Percentiles rank a stretch among this genome's conserved stretches.
phyloP scores from a whole-genome alignment of 2,329 filamentous ascomycete genomes.

The Helicocarpus griseus region DNA sequence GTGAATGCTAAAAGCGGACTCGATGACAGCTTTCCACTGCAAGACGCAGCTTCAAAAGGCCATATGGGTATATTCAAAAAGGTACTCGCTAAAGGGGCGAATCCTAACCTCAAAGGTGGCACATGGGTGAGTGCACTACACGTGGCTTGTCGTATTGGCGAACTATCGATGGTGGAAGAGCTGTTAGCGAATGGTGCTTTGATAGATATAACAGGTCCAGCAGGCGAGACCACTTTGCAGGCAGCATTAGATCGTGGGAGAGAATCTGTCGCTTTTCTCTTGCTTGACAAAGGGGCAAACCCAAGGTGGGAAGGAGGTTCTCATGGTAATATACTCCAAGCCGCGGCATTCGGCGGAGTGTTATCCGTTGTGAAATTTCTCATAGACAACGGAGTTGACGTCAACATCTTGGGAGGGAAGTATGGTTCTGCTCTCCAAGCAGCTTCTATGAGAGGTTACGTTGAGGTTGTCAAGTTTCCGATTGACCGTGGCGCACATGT shows the following conservation, averaged over 20 bases:
- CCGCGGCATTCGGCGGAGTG: neutral
- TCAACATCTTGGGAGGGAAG: neutral
- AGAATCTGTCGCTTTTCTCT: neutral
- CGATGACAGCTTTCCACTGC: conserved; percentile 1
- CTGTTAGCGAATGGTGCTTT: neutral
- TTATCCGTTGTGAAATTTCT: neutral
- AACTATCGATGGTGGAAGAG: neutral
- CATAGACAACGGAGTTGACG: neutral
- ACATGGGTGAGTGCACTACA: neutral
- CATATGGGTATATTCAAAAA: conserved; percentile 3
- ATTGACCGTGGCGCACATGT: conserved; percentile 4
- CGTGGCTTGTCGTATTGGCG: neutral
- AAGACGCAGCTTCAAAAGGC: conserved; percentile 2
- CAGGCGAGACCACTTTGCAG: neutral
- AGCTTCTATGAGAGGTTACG: neutral
- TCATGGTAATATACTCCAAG: neutral
- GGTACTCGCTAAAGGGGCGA: neutral
- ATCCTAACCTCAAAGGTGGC: neutral
- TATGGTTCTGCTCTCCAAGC: neutral
- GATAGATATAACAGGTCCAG: neutral
- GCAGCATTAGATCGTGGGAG: neutral
- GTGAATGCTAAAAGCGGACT: conserved; percentile 4
- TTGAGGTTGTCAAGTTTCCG: neutral
- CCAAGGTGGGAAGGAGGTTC: neutral
- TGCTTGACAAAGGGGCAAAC: neutral